Percentiles rank a stretch among this genome's conserved stretches.
These are phyloP conservation scores for Fusarium sacchari DNA, from an alignment of 2,329 filamentous ascomycete genomes.

Conservation along the genomic window DNA sequence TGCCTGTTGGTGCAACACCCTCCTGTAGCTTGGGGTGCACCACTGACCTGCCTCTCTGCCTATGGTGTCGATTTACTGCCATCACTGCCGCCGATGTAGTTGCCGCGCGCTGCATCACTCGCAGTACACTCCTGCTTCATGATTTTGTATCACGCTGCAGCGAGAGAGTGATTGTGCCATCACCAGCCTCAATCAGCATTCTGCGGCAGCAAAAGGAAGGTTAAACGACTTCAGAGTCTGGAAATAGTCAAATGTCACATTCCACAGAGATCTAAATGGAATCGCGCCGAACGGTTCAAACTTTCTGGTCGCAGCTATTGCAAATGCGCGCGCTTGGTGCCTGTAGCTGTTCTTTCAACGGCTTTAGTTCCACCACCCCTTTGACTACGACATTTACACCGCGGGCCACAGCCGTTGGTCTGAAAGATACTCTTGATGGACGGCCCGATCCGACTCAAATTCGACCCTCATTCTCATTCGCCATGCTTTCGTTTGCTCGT, in stretches of 20 bases:
- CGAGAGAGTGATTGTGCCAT: conserved; percentile 17
- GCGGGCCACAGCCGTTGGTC: conserved; percentile 27
- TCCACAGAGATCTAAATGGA: conserved; percentile 57
- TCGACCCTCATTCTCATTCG: conserved; percentile 33
- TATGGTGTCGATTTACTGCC: conserved; percentile 17
- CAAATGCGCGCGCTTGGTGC: conserved; percentile 30
- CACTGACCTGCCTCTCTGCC: conserved; percentile 22
- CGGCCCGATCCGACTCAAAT: conserved; percentile 45
- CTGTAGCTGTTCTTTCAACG: conserved; percentile 32
- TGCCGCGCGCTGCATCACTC: conserved; percentile 7
- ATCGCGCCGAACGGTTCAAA: conserved; percentile 36
- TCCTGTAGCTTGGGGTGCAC: conserved; percentile 24
- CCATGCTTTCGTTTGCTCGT: conserved; percentile 36
- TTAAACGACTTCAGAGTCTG: conserved; percentile 43
- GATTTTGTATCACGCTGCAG: conserved; percentile 31
- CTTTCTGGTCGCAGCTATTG: conserved; percentile 17
- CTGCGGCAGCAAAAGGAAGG: conserved; percentile 15
- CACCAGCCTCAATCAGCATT: conserved; percentile 21
- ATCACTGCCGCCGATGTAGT: conserved; percentile 7
- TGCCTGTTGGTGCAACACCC: conserved; percentile 26
- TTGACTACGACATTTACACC: conserved; percentile 32
- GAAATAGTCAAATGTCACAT: conserved; percentile 62
- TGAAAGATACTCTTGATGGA: conserved; percentile 34
- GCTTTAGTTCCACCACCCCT: conserved; percentile 39
- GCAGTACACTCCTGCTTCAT: conserved; percentile 8